Percentiles rank a stretch among this genome's conserved stretches.
phyloP scores from a whole-genome alignment of 352 stramenopile genomes.

The Phytophthora pistaciae region DNA sequence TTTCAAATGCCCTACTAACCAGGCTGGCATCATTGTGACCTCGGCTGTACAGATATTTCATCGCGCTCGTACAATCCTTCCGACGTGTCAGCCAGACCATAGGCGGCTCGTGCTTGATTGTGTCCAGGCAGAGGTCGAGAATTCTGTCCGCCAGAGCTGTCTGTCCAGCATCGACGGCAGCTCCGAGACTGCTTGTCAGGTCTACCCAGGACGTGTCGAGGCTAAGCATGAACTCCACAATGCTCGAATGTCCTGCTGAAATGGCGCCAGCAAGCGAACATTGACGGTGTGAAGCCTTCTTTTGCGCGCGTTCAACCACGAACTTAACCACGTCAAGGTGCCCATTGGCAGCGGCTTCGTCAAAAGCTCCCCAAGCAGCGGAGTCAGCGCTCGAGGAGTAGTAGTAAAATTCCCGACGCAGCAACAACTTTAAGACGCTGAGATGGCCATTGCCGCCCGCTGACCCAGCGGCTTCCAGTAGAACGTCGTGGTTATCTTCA shows the following conservation, averaged over 20 bases:
- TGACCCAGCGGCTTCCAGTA: neutral
- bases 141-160: neutral
- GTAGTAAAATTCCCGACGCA: neutral
- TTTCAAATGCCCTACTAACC: neutral
- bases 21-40: neutral
- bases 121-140: neutral
- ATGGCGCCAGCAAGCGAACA: neutral
- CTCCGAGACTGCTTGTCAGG: neutral
- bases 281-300: neutral
- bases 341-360: neutral
- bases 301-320: neutral
- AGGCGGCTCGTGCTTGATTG: neutral
- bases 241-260: neutral
- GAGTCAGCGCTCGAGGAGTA: neutral
- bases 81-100: neutral
- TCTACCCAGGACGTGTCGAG: neutral
- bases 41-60: neutral
- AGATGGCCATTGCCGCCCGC: neutral
- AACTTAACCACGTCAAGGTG: neutral
- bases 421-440: neutral
- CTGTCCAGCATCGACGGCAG: neutral
- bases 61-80: neutral
- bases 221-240: neutral
- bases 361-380: neutral
- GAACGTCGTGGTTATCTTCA: no score